Percentiles rank a stretch among this genome's conserved stretches.
phyloP scores from a whole-genome alignment of 179 eudicot genomes.

The Gypsophila paniculata region DNA sequence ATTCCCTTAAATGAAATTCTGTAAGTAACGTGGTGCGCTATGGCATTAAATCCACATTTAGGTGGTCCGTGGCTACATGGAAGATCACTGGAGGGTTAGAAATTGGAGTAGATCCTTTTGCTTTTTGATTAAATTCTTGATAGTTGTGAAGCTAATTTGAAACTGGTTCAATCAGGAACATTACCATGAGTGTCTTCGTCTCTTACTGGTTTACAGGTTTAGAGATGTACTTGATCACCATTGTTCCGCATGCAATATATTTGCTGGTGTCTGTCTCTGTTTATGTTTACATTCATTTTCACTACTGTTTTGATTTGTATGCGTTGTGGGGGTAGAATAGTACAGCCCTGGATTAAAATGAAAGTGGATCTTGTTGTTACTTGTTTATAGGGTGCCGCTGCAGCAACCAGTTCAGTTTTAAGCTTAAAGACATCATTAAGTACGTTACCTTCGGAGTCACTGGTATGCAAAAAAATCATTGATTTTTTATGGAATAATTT shows the following conservation, averaged over 20 bases:
- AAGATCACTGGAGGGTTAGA: too few species aligned
- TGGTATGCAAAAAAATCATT: slow-evolving; percentile 45
- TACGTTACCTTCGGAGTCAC: slow-evolving; percentile 43
- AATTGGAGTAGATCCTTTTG: too few species aligned
- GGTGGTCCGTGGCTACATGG: too few species aligned
- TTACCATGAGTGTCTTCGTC: background rate
- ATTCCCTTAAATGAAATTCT: too few species aligned
- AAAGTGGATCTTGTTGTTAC: slow-evolving; percentile 17
- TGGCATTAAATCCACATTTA: too few species aligned
- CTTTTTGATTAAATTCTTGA: too few species aligned
- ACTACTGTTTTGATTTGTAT: too few species aligned
- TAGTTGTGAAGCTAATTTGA: background rate
- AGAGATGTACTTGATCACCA: too few species aligned
- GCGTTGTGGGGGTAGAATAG: background rate
- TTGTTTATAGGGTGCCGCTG: slow-evolving; percentile 62
- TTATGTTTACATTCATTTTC: too few species aligned
- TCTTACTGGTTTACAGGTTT: background rate
- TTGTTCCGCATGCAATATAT: too few species aligned
- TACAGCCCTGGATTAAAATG: background rate
- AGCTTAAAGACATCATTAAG: slow-evolving; percentile 57
- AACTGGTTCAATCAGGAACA: background rate
- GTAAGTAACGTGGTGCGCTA: too few species aligned
- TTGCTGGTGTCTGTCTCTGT: too few species aligned
- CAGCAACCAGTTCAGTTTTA: slow-evolving; percentile 48
- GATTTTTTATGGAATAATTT: background rate